Percentiles rank a stretch among this genome's conserved stretches.
These are phyloP conservation scores for Plasmodium vinckei DNA, from an alignment of 169 alveolate species.

Conservation along the genomic window DNA sequence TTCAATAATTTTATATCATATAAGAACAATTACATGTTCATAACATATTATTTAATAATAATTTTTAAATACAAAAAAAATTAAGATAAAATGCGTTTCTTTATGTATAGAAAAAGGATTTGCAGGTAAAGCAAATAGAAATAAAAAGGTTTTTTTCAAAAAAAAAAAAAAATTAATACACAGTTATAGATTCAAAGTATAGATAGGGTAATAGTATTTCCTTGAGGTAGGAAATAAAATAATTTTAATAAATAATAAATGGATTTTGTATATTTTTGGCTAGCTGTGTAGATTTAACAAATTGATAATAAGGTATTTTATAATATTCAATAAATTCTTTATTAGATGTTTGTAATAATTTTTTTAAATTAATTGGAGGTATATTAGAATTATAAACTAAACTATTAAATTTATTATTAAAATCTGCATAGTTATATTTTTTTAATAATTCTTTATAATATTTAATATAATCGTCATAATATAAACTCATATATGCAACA, in stretches of 20 bases:
- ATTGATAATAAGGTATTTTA: constrained; percentile 55
- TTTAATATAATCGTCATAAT: constrained; percentile 78
- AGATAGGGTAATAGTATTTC: no score
- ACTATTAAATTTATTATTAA: constrained; percentile 46
- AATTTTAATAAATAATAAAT: constrained; percentile 12
- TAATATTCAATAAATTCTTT: constrained; percentile 56
- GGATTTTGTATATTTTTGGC: constrained; percentile 76
- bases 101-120: no score
- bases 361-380: constrained; percentile 63
- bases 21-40: no score
- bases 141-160: background rate
- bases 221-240: no score
- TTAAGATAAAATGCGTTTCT: no score
- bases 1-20: no score
- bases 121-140: no score
- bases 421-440: constrained; percentile 68
- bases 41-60: no score
- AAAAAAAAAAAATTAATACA: background rate
- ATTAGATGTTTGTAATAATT: constrained; percentile 58
- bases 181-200: no score
- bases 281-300: constrained; percentile 51
- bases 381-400: constrained; percentile 58
- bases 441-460: constrained; percentile 52
- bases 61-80: no score
- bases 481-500: constrained; percentile 80